Evolutionary conservation across 1,284 basidiomycete species (phyloP).

Genomic region (Stygiomarasmius scandens): DNA sequence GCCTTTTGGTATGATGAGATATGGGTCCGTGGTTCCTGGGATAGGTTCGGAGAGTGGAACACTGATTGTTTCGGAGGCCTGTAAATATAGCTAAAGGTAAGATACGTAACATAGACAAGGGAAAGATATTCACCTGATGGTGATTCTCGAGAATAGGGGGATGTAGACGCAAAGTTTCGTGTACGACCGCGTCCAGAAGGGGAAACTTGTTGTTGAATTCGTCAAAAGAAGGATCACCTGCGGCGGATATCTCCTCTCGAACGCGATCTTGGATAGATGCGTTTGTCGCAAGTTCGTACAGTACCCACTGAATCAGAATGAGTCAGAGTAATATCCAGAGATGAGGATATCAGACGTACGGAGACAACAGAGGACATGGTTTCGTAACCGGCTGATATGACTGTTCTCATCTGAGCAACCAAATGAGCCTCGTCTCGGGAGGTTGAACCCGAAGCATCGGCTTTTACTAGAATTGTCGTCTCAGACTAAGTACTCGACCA

Average conservation of each 20-base stretch:
- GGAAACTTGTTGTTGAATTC: slow-evolving; percentile 49
- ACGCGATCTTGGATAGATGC: slow-evolving; percentile 47
- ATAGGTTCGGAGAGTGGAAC: slow-evolving; percentile 55
- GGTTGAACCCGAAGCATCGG: slow-evolving; percentile 34
- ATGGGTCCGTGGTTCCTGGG: slow-evolving; percentile 39
- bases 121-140: slow-evolving; percentile 44
- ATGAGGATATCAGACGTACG: slow-evolving; percentile 32
- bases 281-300: slow-evolving; percentile 58
- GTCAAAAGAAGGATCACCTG: slow-evolving; percentile 51
- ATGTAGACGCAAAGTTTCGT: slow-evolving; percentile 60
- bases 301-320: slow-evolving; percentile 47
- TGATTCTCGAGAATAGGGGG: slow-evolving; percentile 63
- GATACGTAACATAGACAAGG: background rate
- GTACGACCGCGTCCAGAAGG: slow-evolving; percentile 55
- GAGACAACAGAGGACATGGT: slow-evolving; percentile 57
- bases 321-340: slow-evolving; percentile 5
- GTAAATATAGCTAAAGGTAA: background rate
- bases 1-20: slow-evolving; percentile 55
- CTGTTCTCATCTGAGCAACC: slow-evolving; percentile 59
- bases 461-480: slow-evolving; percentile 40
- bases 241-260: slow-evolving; percentile 48
- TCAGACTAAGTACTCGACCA: too few relatives aligned
- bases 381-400: slow-evolving; percentile 67
- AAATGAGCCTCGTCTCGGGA: slow-evolving; percentile 48
- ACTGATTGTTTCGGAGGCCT: slow-evolving; percentile 50